Percentiles rank a stretch among this genome's conserved stretches.
Conservation (phyloP, 805 yeast genomes). For the Diddensiella santjacobensis region DNA sequence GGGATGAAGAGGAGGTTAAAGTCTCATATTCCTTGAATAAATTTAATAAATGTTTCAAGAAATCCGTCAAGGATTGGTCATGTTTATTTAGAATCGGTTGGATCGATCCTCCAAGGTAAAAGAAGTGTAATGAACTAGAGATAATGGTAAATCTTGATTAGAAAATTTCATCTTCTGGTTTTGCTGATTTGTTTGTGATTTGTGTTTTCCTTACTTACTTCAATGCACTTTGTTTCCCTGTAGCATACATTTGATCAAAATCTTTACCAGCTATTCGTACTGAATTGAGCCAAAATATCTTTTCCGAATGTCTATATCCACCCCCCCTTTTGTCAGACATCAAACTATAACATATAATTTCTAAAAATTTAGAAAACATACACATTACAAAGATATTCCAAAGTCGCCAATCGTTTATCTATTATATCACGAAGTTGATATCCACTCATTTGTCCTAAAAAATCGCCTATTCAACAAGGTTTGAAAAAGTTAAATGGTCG, state of each 20-base stretch:
- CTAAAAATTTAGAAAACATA: slow-evolving; percentile 13
- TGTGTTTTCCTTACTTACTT: no score
- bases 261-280: slow-evolving; percentile 17
- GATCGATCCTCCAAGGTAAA: slow-evolving; percentile 24
- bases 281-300: slow-evolving; percentile 22
- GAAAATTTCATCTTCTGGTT: no score
- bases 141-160: neutral
- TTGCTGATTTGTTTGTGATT: no score
- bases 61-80: slow-evolving; percentile 15
- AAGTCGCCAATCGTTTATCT: slow-evolving; percentile 25
- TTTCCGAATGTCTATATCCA: slow-evolving; percentile 16
- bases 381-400: slow-evolving; percentile 25
- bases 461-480: no score
- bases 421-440: slow-evolving; percentile 13
- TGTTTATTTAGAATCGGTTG: slow-evolving; percentile 13
- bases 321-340: neutral
- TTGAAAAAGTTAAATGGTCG: no score
- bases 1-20: slow-evolving; percentile 10
- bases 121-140: slow-evolving; percentile 13
- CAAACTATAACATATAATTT: neutral
- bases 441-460: no score
- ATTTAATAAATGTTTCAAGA: slow-evolving; percentile 16
- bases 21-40: slow-evolving; percentile 24
- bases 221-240: neutral
- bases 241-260: slow-evolving; percentile 16